Base-by-base conservation (phyloP, 2,329 filamentous ascomycete genomes). In the Fusarium zealandicum region DNA sequence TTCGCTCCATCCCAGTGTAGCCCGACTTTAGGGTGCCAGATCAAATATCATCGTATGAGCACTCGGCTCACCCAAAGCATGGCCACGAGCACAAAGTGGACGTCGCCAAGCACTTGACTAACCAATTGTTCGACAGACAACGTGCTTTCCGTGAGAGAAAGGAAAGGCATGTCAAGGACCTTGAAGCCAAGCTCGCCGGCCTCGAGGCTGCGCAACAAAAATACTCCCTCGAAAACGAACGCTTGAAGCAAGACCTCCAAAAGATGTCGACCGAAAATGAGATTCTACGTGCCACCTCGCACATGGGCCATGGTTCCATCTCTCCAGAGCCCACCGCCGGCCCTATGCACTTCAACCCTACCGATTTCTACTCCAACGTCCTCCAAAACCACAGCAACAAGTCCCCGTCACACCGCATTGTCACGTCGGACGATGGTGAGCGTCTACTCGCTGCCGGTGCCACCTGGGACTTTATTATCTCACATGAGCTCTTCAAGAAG, bases 81-180 rank as follows among this genome's bases (percentile, higher is more conserved):
- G 33, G 41, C 33, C 27, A 11, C 17, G 35, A 25, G 14, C 18
- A 36, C 11, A 16, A 11, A 4, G 22, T 5, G 7, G 13, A 3
- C 11, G 11, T n/a, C 6, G 20, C 18, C 11, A 13, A 35, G 11
- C 12, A 35, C 14, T 10, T 42, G 35, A 43, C 61, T 68, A 55
- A 69, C 60, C 47, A 32, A 13, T 37, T 12, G 8, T 31, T 39
- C 18, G 14, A 30, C 59, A 97, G 93, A 40, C 95, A 98, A 81
- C 89, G 93, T 66, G 93, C 95, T 27, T 98, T 98, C 74, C 91
- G 93, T 56, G 93, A 98, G 75, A 89, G 93, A 65, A 98, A 98
- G 75, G 93, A 98, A 73, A 89, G 88, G 52, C 93, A 96, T 69
- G 92, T 98, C 59, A 93, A 93, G 72, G 92, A 98, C 57, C 87